Percentiles rank a stretch among this genome's conserved stretches.
phyloP scores from a whole-genome alignment of 176 grass and related monocot species.

The Hyparrhenia diplandra region DNA sequence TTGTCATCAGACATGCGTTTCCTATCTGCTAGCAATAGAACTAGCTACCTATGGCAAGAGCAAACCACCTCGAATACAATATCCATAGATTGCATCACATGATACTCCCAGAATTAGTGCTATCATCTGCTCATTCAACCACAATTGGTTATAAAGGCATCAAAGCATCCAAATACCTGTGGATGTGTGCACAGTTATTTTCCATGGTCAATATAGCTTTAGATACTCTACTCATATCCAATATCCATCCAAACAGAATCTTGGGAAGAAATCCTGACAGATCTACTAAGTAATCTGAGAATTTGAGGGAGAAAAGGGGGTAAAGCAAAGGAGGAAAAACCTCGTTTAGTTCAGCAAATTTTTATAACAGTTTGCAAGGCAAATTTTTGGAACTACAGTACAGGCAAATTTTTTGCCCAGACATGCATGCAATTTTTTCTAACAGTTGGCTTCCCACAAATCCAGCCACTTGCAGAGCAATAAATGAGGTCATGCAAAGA shows the following conservation, averaged over 20 bases:
- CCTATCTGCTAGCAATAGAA: too few species aligned
- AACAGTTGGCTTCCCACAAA: too few species aligned
- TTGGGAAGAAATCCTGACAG: not conserved
- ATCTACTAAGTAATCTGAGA: not conserved
- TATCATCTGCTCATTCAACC: not conserved
- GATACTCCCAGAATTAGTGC: not conserved
- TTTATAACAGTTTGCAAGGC: too few species aligned
- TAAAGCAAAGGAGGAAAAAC: not conserved
- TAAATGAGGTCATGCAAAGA: too few species aligned
- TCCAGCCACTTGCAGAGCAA: too few species aligned
- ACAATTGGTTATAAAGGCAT: not conserved
- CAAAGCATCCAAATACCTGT: not conserved
- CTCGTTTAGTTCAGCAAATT: too few species aligned
- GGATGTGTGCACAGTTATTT: not conserved
- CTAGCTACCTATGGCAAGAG: too few species aligned
- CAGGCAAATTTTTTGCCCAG: too few species aligned
- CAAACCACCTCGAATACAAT: not conserved
- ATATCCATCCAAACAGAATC: not conserved
- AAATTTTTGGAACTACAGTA: too few species aligned
- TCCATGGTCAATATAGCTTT: not conserved
- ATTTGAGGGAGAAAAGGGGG: not conserved
- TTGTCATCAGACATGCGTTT: too few species aligned
- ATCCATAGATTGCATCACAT: not conserved
- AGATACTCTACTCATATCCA: not conserved
- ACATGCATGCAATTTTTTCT: too few species aligned